Evolutionary conservation across 1,139 yeast genomes (phyloP).

Genomic region (Hyphopichia pseudoburtonii): DNA sequence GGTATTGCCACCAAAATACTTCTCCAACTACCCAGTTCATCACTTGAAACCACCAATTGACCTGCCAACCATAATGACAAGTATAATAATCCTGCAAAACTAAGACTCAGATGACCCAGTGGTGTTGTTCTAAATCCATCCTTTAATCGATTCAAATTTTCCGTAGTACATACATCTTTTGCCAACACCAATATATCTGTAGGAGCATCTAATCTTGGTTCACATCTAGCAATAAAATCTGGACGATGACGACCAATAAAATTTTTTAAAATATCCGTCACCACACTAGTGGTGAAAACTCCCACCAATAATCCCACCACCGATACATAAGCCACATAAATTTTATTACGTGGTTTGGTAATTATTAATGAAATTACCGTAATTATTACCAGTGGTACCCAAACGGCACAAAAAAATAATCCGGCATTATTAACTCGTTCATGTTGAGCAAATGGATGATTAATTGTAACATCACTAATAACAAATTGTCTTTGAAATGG

Average conservation of each 20-base stretch:
- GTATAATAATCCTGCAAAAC: slow-evolving; percentile 67
- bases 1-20: slow-evolving; percentile 35
- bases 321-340: slow-evolving; percentile 42
- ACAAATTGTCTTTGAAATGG: slow-evolving; percentile 75
- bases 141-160: slow-evolving; percentile 37
- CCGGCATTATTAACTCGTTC: slow-evolving; percentile 53
- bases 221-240: slow-evolving; percentile 72
- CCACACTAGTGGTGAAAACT: slow-evolving; percentile 39
- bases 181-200: slow-evolving; percentile 49
- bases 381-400: slow-evolving; percentile 37
- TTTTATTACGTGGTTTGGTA: slow-evolving; percentile 33
- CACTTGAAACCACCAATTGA: slow-evolving; percentile 43
- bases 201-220: slow-evolving; percentile 53
- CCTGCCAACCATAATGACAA: slow-evolving; percentile 65
- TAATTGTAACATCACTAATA: slow-evolving; percentile 43
- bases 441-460: slow-evolving; percentile 69
- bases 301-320: slow-evolving; percentile 40
- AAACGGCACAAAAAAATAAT: slow-evolving; percentile 37
- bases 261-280: slow-evolving; percentile 59
- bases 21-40: slow-evolving; percentile 58
- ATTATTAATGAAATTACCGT: slow-evolving; percentile 23
- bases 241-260: slow-evolving; percentile 78
- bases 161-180: slow-evolving; percentile 61
- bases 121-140: slow-evolving; percentile 84
- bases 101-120: slow-evolving; percentile 69